These are phyloP conservation scores for Chlorophyllum brunneum DNA, from an alignment of 768 basidiomycete species.

Conservation along the genomic window DNA sequence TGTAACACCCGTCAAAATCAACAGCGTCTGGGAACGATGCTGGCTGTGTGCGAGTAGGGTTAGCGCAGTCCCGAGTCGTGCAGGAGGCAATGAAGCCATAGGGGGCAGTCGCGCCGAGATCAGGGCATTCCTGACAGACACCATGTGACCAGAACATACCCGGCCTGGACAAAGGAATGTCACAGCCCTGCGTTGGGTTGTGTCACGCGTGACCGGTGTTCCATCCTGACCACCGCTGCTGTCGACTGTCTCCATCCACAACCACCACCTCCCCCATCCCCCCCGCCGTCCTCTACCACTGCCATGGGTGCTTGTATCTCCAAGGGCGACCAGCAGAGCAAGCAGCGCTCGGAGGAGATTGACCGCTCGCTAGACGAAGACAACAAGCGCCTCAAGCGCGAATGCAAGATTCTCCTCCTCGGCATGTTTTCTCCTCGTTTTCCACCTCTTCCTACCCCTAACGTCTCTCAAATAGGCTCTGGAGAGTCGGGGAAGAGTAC, in stretches of 20 bases:
- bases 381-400: slow-evolving; percentile 71
- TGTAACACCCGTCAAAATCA: too few relatives aligned
- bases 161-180: too few relatives aligned
- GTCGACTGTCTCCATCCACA: slow-evolving; percentile 11
- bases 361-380: slow-evolving; percentile 88
- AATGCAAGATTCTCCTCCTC: slow-evolving; percentile 91
- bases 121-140: too few relatives aligned
- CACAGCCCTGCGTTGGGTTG: not conserved
- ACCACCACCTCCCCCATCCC: slow-evolving; percentile 2
- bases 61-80: too few relatives aligned
- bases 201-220: slow-evolving; percentile 4
- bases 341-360: slow-evolving; percentile 66
- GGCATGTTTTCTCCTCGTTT: slow-evolving; percentile 45
- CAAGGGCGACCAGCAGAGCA: slow-evolving; percentile 51
- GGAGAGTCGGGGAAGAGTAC: slow-evolving; percentile 95
- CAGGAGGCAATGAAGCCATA: too few relatives aligned
- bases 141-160: not conserved
- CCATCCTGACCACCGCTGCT: slow-evolving; percentile 4
- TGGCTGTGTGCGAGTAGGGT: too few relatives aligned
- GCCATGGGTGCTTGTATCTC: slow-evolving; percentile 73
- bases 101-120: too few relatives aligned
- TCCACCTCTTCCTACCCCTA: not conserved
- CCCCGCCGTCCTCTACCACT: not conserved
- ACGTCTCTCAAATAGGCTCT: slow-evolving; percentile 72
- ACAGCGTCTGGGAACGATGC: too few relatives aligned